phyloP scores from a whole-genome alignment of 192 early-diverging fungal species.

The Coemansia sp. region DNA sequence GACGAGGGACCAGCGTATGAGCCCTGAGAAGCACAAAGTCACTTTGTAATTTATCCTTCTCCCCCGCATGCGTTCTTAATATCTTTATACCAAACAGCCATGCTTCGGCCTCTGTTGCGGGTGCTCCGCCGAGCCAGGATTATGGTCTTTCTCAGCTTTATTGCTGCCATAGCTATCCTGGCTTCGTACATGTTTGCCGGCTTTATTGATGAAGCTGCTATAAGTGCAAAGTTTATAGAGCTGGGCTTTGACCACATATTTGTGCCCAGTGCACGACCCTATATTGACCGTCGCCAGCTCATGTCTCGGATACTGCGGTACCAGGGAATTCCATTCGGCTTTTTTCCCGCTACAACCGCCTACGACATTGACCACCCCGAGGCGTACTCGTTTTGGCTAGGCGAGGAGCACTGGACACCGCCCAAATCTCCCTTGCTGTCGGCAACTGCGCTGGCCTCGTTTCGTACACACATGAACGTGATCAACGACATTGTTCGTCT shows the following conservation, averaged over 20 bases:
- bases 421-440: conserved; percentile 15
- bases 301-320: conserved; percentile 24
- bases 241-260: conserved; percentile 37
- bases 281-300: conserved; percentile 11
- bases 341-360: conserved; percentile 18
- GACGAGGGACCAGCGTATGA: too few relatives aligned
- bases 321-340: conserved; percentile 35
- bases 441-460: conserved; percentile 17
- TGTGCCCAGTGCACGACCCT: conserved; percentile 16
- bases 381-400: conserved; percentile 20
- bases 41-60: too few relatives aligned
- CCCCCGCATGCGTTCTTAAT: too few relatives aligned
- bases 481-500: conserved; percentile 33
- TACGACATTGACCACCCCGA: conserved; percentile 30
- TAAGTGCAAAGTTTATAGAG: conserved; percentile 16
- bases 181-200: conserved; percentile 40
- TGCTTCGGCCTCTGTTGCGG: conserved; percentile 20
- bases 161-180: not conserved
- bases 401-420: conserved; percentile 26
- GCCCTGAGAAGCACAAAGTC: too few relatives aligned
- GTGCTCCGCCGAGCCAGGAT: conserved; percentile 15
- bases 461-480: conserved; percentile 34
- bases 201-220: conserved; percentile 22
- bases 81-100: not conserved
- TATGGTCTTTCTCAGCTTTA: conserved; percentile 17